Percentiles rank a stretch among this genome's conserved stretches.
These are phyloP conservation scores for Helminthosporium solani DNA, from an alignment of 2,329 filamentous ascomycete species.

Conservation along the genomic window DNA sequence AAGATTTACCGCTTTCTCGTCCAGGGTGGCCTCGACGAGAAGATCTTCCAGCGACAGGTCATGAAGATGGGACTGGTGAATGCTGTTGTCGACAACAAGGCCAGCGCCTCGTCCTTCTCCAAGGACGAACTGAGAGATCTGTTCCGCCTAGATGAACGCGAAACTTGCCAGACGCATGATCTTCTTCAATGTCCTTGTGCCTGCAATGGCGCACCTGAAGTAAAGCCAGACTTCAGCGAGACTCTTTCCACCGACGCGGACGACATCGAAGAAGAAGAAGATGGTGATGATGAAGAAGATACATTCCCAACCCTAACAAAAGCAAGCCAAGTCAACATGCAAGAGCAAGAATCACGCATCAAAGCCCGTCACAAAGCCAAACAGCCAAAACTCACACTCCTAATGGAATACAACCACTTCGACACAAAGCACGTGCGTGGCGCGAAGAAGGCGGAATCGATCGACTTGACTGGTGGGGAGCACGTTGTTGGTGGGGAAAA, in stretches of 20 bases:
- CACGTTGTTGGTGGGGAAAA: conserved; percentile 46
- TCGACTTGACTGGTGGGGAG: conserved; percentile 26
- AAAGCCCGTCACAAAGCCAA: conserved; percentile 37
- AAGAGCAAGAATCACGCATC: conserved; percentile 47
- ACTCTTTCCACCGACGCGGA: conserved; percentile 17
- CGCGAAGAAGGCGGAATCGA: conserved; percentile 20
- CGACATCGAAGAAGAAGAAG: conserved; percentile 3
- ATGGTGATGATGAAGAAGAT: conserved; percentile 25
- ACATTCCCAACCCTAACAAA: conserved; percentile 32
- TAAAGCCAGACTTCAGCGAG: conserved; percentile 14
- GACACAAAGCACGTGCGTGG: conserved; percentile 38
- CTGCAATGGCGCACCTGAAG: conserved; percentile 49
- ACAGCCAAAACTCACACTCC: conserved; percentile 49
- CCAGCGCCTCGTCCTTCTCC: conserved; percentile 62
- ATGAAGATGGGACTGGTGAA: conserved; percentile 71
- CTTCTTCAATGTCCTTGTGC: conserved; percentile 64
- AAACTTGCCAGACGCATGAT: conserved; percentile 67
- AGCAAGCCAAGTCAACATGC: conserved; percentile 50
- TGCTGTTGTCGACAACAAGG: conserved; percentile 69
- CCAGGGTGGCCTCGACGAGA: conserved; percentile 70
- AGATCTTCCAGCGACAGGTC: conserved; percentile 72
- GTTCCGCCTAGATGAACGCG: conserved; percentile 63
- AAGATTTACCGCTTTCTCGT: conserved; percentile 70
- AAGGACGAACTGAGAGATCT: conserved; percentile 66
- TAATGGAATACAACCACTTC: conserved; percentile 59